Evolutionary conservation across 1,139 yeast species (phyloP).

Genomic region (Protomyces arabidopsidicola): DNA sequence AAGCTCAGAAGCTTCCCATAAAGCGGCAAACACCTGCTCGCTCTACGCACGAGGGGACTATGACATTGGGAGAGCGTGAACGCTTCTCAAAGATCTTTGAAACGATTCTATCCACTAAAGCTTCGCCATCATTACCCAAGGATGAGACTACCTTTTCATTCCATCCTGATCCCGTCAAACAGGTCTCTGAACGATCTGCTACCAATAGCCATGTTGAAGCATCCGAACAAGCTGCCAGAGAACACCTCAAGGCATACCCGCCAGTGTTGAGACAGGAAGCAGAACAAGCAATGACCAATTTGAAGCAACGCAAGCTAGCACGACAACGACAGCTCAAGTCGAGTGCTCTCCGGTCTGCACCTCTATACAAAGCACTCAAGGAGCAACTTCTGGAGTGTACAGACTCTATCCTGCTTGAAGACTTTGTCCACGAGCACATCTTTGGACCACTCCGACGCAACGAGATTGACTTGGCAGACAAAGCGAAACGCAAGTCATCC

Average conservation of each 20-base stretch:
- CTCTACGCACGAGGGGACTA: neutral
- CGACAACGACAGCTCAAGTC: conserved; percentile 11
- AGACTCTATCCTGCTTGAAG: conserved; percentile 26
- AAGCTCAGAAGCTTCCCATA: neutral
- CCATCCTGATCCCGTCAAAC: neutral
- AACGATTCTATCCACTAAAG: conserved; percentile 5
- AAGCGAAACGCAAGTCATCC: conserved; percentile 31
- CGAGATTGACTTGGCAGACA: conserved; percentile 27
- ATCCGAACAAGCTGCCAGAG: neutral
- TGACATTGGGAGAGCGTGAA: conserved; percentile 20
- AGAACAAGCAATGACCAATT: conserved; percentile 6
- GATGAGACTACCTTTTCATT: neutral
- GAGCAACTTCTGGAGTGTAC: conserved; percentile 28
- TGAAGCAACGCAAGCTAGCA: conserved; percentile 3
- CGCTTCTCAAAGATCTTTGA: conserved; percentile 22
- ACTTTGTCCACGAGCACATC: conserved; percentile 30
- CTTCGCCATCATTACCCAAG: neutral
- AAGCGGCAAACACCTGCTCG: neutral
- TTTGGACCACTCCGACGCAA: conserved; percentile 30
- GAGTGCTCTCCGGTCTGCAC: conserved; percentile 26
- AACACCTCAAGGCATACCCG: conserved; percentile 21
- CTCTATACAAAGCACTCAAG: conserved; percentile 8
- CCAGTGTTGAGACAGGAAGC: conserved; percentile 29
- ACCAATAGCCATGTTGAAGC: neutral
- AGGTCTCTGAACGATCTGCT: neutral